Base-by-base conservation (phyloP, 2,329 filamentous ascomycete genomes). In the Bipolaris oryzae region DNA sequence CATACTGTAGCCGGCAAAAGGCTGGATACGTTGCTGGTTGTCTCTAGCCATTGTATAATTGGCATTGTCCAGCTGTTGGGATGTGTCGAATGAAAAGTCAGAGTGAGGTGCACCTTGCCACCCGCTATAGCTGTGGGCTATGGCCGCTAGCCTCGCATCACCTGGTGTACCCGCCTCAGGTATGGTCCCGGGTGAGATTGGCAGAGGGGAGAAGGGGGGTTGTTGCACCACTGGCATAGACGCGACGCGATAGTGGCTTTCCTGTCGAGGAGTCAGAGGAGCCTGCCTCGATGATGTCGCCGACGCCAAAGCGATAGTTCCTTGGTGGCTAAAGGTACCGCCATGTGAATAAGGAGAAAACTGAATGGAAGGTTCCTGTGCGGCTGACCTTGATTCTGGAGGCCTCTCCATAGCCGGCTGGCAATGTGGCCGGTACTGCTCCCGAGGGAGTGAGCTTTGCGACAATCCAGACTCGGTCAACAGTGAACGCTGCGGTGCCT, bases 401-500 rank as follows among this genome's bases (percentile, higher is more conserved):
- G 61, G 42, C 15, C 51, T 60, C 3, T 34, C 18, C 4, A 33
- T 16, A 15, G 49, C 25, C 10, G 37, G 35, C 15, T 53, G 51
- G 5, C 31, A 16, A 3, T n/a, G 38, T 15, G n/a, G 33, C 20
- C 48, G 34, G 3, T 45, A 38, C 13, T 41, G 52, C 9, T 44
- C 15, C 7, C 62, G 57, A 18, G 61, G 58, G n/a, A 57, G 57
- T 21, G 56, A 49, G 4, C 53, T 54, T 38, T 52, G 58, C 23
- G 51, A 55, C 25, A 54, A 9, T 3, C 41, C 53, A 6, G 50
- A 2, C 9, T 59, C 58, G 6, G 57, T 55, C 9, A 42, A 34
- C 1, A 57, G 44, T 20, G 57, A 60, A 6, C 61, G 56, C 28
- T 51, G 33, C 31, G 61, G 46, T 5, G 25, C 20, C 7, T 51